Conservation (phyloP, 768 basidiomycete genomes). For the Rhodotorula taiwanensis region DNA sequence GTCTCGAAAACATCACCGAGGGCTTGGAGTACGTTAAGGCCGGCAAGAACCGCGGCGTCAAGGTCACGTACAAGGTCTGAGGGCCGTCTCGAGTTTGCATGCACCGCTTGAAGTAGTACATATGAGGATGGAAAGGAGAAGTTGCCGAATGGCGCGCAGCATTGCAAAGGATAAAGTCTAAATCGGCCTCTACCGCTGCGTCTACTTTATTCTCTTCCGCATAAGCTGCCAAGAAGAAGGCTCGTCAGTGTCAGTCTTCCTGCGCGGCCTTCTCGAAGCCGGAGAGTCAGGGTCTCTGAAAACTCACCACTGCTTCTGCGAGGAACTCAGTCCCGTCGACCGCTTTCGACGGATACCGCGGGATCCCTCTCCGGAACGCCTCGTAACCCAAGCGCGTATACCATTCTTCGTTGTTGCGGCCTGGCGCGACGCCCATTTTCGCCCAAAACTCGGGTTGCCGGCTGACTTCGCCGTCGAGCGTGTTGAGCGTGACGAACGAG, state of each 20-base stretch:
- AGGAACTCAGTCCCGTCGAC: neutral
- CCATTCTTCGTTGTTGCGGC: slow-evolving; percentile 20
- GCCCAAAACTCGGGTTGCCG: neutral
- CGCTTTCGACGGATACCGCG: slow-evolving; percentile 3
- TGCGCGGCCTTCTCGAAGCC: no score
- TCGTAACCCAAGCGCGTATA: slow-evolving; percentile 19
- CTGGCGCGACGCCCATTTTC: neutral
- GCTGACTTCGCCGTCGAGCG: slow-evolving; percentile 9
- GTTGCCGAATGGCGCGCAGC: no score
- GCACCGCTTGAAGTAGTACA: no score
- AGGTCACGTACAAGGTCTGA: slow-evolving; percentile 14
- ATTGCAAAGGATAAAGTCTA: no score
- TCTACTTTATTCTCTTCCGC: no score
- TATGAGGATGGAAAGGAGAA: no score
- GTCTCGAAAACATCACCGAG: slow-evolving; percentile 24
- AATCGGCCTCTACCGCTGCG: no score
- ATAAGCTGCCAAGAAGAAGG: no score
- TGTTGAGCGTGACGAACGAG: slow-evolving; percentile 19
- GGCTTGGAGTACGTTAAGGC: slow-evolving; percentile 31
- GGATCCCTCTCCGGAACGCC: slow-evolving; percentile 9
- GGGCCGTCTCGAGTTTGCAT: no score
- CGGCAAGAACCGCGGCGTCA: slow-evolving; percentile 24
- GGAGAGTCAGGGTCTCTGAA: no score
- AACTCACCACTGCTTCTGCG: slow-evolving; percentile 20
- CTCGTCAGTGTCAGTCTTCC: no score